phyloP scores from a whole-genome alignment of 345 rosid species.

The Citrus medica region DNA sequence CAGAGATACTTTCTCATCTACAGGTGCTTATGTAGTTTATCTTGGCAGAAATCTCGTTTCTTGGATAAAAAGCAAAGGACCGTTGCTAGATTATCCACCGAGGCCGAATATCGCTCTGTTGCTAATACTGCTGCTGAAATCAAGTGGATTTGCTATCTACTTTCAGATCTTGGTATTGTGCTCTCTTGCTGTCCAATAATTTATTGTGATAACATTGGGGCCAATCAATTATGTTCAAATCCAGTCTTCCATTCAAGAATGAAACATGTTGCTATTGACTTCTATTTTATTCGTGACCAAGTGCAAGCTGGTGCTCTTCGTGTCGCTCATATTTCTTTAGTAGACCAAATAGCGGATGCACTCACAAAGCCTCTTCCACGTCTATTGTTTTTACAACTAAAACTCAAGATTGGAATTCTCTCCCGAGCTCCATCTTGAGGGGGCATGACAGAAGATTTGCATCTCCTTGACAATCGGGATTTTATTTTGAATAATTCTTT shows the following conservation, averaged over 20 bases:
- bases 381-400: not conserved
- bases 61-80: no score
- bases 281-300: no score
- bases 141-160: not conserved
- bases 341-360: not conserved
- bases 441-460: not conserved
- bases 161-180: no score
- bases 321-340: not conserved
- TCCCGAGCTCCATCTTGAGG: not conserved
- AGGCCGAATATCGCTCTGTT: not conserved
- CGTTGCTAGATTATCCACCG: not conserved
- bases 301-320: no score
- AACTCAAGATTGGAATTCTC: not conserved
- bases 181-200: no score
- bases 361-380: not conserved
- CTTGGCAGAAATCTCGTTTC: not conserved
- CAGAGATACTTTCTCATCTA: not conserved
- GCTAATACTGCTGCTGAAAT: not conserved
- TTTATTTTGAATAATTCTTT: no score
- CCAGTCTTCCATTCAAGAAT: no score
- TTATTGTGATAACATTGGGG: no score
- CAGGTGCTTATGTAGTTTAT: not conserved
- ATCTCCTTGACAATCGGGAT: no score
- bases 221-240: no score
- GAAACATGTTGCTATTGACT: no score